Base-by-base conservation (phyloP, 2,329 filamentous ascomycete species). In the Colletotrichum nymphaeae region DNA sequence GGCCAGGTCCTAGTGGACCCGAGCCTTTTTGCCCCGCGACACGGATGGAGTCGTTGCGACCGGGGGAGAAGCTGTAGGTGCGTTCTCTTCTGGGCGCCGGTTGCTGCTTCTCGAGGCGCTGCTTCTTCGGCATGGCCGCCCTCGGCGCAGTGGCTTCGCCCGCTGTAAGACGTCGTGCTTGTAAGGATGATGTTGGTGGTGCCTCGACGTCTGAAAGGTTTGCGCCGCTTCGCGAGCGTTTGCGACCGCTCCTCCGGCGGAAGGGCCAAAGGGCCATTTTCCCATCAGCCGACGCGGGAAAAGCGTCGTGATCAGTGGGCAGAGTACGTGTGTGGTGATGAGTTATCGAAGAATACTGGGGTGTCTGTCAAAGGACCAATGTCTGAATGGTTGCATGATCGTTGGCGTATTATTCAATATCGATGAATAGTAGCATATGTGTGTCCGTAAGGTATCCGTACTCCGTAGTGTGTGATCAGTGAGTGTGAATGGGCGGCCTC, bases 241-340 rank as follows among this genome's bases (percentile, higher is more conserved):
- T 90, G 83, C 92, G 92, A 83, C 91, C 92, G 84, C 89, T 92
- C 84, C 89, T 92, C 79, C 93, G 91, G 83, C 92, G 88, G 83
- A 97, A 97, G 74, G 92, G 94, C 95, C 94, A 97, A 83, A 95
- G 86, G 81, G 92, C 91, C 94, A 96, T 96, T 69, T 75, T 82
- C 63, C 74, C 73, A 68, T 30, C 9, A 24, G 67, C 60, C 8
- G n/a, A 30, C 24, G 28, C 5, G 24, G 28, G n/a, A 8, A n/a
- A 26, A 26, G 32, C 32, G 32, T 49, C 56, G 57, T 35, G 11
- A 11, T 62, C 59, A 42, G 11, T 26, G 37, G n/a, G 37, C 19
- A 35, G 28, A 60, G 46, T 42, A 19, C 28, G 55, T 6, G 37
- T 42, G 16, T 49, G 19, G 19, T 63, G 49, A 42, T 42, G 49